Evolutionary conservation across 1,284 basidiomycete species (phyloP).

Genomic region (Apiotrichum veenhuisii): DNA sequence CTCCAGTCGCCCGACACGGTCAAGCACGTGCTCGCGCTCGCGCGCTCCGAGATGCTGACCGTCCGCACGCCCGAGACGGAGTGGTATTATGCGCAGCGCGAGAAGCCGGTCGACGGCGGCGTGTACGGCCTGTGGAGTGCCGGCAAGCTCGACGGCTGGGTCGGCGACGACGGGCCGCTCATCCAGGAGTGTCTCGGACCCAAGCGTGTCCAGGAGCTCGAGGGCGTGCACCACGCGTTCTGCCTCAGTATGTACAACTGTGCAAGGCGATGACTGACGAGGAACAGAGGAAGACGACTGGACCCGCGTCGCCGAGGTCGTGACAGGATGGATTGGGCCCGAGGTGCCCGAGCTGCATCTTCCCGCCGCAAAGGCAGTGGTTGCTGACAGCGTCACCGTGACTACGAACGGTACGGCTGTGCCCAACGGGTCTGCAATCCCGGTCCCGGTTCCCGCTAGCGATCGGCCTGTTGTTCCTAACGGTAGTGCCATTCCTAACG

Average conservation of each 20-base stretch:
- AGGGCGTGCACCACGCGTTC: slow-evolving; percentile 43
- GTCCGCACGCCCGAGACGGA: slow-evolving; percentile 41
- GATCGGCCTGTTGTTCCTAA: no score
- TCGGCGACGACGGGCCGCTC: slow-evolving; percentile 40
- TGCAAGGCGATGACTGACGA: background rate
- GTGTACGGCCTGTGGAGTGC: slow-evolving; percentile 36
- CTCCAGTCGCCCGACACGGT: slow-evolving; percentile 38
- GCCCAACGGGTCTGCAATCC: background rate
- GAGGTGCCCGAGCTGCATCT: background rate
- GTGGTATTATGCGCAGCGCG: slow-evolving; percentile 29
- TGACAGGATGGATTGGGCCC: slow-evolving; percentile 31
- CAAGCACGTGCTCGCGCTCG: slow-evolving; percentile 37
- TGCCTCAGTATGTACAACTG: slow-evolving; percentile 36
- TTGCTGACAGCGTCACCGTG: no score
- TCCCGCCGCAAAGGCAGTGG: no score
- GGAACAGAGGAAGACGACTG: slow-evolving; percentile 29
- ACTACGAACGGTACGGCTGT: background rate
- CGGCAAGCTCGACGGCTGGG: slow-evolving; percentile 40
- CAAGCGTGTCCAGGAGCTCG: slow-evolving; percentile 25
- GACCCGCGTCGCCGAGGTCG: slow-evolving; percentile 31
- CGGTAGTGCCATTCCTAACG: no score
- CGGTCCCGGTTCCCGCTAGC: no score
- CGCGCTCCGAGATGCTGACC: slow-evolving; percentile 41
- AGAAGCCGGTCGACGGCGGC: slow-evolving; percentile 2
- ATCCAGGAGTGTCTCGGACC: slow-evolving; percentile 31